phyloP scores from a whole-genome alignment of 1,139 yeast genomes.

The Tardiomyces blankii region DNA sequence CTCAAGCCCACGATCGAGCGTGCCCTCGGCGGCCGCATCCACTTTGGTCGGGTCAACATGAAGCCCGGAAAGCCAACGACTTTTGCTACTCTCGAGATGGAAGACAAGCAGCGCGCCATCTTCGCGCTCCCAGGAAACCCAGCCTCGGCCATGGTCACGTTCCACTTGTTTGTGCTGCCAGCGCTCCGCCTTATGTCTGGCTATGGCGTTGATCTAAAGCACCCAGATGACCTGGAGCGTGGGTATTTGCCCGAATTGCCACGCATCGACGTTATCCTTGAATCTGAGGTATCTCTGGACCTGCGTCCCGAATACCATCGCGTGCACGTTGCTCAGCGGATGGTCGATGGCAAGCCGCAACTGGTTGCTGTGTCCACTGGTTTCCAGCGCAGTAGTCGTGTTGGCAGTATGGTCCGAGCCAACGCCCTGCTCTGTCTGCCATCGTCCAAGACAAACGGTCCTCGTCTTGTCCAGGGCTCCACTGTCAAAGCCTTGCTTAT shows the following conservation, averaged over 20 bases:
- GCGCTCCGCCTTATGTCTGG: constrained; percentile 30
- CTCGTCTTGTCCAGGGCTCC: constrained; percentile 6
- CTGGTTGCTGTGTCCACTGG: constrained; percentile 34
- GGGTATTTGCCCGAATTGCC: constrained; percentile 19
- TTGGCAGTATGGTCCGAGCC: constrained; percentile 35
- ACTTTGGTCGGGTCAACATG: constrained; percentile 43
- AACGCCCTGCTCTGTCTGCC: constrained; percentile 36
- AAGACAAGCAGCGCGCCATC: constrained; percentile 18
- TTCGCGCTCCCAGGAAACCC: constrained; percentile 46
- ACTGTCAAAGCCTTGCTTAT: constrained; percentile 19
- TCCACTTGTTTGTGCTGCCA: constrained; percentile 37
- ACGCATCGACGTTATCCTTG: constrained; percentile 23
- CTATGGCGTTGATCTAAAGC: neutral
- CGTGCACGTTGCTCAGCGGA: constrained; percentile 22
- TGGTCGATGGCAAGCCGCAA: constrained; percentile 9
- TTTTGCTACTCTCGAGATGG: constrained; percentile 32
- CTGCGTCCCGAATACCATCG: constrained; percentile 42
- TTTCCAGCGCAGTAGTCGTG: constrained; percentile 37
- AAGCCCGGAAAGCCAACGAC: constrained; percentile 48
- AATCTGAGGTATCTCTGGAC: constrained; percentile 27
- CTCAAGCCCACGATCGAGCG: constrained; percentile 36
- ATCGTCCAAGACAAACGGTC: constrained; percentile 13
- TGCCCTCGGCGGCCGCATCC: constrained; percentile 31
- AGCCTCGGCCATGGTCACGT: constrained; percentile 39
- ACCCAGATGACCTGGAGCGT: constrained; percentile 1